Conservation (phyloP, 129 eudicot genomes). For the Tanacetum coccineum region DNA sequence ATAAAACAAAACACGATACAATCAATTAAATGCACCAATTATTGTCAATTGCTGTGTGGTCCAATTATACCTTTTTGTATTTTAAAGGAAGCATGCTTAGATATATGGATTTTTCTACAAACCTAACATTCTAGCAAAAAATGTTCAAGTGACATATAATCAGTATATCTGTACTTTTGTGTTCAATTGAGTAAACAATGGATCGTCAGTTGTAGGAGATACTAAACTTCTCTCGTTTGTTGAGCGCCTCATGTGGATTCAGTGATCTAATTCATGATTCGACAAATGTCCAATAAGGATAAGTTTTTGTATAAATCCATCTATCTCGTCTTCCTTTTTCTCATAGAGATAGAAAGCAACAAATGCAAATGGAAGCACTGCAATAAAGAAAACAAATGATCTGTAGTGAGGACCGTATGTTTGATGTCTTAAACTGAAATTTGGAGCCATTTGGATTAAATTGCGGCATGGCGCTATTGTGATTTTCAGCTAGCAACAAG, state of each 20-base stretch:
- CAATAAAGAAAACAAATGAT: slow-evolving; percentile 12
- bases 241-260: neutral
- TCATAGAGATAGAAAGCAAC: slow-evolving; percentile 55
- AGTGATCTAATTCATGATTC: neutral
- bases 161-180: neutral
- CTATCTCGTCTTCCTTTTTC: slow-evolving; percentile 60
- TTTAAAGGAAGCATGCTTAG: too few species aligned
- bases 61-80: too few species aligned
- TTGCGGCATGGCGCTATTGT: neutral
- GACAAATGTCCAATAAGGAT: slow-evolving; percentile 30
- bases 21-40: neutral
- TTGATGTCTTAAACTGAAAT: neutral
- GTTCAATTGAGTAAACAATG: neutral
- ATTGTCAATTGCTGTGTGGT: too few species aligned
- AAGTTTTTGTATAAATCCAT: slow-evolving; percentile 33
- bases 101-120: too few species aligned
- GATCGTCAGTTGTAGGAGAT: neutral
- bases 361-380: slow-evolving; percentile 58
- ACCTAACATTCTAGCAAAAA: neutral
- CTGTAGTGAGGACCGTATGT: neutral
- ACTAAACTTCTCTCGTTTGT: slow-evolving; percentile 15
- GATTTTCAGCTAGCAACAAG: neutral
- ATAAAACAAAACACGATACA: neutral
- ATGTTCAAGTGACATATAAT: neutral
- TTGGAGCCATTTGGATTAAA: neutral